These are phyloP conservation scores for Murraya paniculata DNA, from an alignment of 345 rosid species.

Conservation along the genomic window DNA sequence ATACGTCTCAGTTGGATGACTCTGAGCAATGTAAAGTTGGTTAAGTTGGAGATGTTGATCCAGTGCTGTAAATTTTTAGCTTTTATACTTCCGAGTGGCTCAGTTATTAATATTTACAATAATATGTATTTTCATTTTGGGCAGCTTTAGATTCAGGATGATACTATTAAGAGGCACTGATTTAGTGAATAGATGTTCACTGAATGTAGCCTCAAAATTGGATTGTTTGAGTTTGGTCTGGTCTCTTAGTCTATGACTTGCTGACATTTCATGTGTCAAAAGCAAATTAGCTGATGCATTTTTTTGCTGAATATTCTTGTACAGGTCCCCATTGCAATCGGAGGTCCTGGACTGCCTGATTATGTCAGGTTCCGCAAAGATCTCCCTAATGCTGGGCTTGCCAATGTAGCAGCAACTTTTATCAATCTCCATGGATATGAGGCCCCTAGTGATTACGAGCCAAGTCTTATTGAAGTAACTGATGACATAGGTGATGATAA, in stretches of 20 bases:
- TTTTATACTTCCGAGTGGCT: neutral
- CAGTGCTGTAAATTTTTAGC: neutral
- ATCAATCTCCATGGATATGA: constrained; percentile 88
- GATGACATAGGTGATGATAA: constrained; percentile 23
- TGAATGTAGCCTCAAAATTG: neutral
- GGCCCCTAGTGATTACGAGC: constrained; percentile 84
- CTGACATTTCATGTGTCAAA: neutral
- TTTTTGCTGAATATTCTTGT: neutral
- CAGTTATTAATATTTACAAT: no score
- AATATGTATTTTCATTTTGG: neutral
- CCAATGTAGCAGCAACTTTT: constrained; percentile 95
- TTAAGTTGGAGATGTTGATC: neutral
- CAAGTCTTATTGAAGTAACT: constrained; percentile 73
- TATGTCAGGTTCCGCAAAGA: constrained; percentile 73
- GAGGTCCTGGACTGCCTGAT: constrained; percentile 76
- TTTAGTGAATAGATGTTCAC: neutral
- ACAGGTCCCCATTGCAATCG: constrained; percentile 94
- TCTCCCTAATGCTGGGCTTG: constrained; percentile 67
- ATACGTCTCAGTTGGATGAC: neutral
- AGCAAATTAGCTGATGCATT: neutral
- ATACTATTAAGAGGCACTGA: neutral
- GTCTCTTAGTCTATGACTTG: neutral
- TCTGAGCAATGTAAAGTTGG: neutral
- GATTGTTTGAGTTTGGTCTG: neutral
- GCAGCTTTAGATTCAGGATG: neutral